These are phyloP conservation scores for Globisporangium rhizosaccharum DNA, from an alignment of 352 stramenopile species.

Conservation along the genomic window DNA sequence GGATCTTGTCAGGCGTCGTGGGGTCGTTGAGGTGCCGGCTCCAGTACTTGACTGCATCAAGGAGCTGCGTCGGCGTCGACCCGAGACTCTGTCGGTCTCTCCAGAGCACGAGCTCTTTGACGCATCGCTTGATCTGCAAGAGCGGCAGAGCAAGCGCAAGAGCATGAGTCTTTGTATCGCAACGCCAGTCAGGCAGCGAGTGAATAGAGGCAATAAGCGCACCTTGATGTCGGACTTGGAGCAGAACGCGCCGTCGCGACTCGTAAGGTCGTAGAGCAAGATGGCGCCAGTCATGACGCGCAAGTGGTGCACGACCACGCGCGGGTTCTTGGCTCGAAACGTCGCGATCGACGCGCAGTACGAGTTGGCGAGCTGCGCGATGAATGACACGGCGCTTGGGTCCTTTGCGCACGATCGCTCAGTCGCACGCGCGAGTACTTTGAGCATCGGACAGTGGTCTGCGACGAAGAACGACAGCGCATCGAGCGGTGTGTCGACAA, in stretches of 20 bases:
- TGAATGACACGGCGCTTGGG: conserved; percentile 23
- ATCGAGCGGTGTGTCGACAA: conserved; percentile 37
- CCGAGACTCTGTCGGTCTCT: conserved; percentile 18
- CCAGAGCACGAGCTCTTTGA: conserved; percentile 44
- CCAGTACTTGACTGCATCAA: conserved; percentile 49
- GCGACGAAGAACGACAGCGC: conserved; percentile 60
- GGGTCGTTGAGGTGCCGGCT: conserved; percentile 48
- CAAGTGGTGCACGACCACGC: conserved; percentile 36
- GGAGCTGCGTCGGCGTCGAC: conserved; percentile 29
- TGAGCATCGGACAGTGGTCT: conserved; percentile 55
- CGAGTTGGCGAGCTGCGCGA: conserved; percentile 43
- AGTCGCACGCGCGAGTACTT: conserved; percentile 38
- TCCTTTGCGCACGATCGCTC: conserved; percentile 33
- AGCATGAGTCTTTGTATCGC: not conserved
- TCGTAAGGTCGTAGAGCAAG: conserved; percentile 53
- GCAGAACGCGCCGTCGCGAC: conserved; percentile 34
- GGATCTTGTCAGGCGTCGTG: conserved; percentile 42
- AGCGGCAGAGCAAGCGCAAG: not conserved
- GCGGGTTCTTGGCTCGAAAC: conserved; percentile 27
- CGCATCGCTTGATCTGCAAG: conserved; percentile 47
- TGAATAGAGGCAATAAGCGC: not conserved
- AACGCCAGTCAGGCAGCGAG: not conserved
- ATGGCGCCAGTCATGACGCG: conserved; percentile 53
- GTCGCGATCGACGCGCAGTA: conserved; percentile 29
- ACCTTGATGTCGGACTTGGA: conserved; percentile 61